These are phyloP conservation scores for Aspergillus haitiensis DNA, from an alignment of 495 filamentous ascomycete species.

Conservation along the genomic window DNA sequence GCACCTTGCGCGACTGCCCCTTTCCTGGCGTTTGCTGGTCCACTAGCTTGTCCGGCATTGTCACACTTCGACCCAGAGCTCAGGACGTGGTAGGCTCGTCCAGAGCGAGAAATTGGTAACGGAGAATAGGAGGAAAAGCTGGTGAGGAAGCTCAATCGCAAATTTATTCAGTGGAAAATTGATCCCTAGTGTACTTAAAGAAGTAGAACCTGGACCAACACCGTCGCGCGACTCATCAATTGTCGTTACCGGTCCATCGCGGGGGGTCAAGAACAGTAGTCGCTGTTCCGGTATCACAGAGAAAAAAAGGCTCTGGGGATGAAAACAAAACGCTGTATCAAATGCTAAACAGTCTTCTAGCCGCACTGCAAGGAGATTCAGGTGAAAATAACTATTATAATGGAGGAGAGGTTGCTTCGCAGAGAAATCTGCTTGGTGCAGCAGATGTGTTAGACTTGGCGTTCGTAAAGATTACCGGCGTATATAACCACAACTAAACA, in stretches of 20 bases:
- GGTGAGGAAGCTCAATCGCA: conserved; percentile 30
- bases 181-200: conserved; percentile 29
- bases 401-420: conserved; percentile 5
- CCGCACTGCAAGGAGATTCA: conserved; percentile 1
- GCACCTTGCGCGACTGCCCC: conserved; percentile 36
- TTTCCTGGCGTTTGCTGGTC: conserved; percentile 38
- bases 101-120: conserved; percentile 23
- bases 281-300: conserved; percentile 24
- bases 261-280: conserved; percentile 30
- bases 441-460: conserved; percentile 22
- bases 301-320: conserved; percentile 4
- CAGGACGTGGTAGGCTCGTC: conserved; percentile 21
- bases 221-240: conserved; percentile 44
- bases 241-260: conserved; percentile 48
- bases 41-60: conserved; percentile 41
- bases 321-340: conserved; percentile 1
- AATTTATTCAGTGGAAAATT: conserved; percentile 39
- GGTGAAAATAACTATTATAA: neutral
- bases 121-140: conserved; percentile 25
- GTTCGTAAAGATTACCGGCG: conserved; percentile 24
- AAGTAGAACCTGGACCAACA: conserved; percentile 40
- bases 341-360: neutral
- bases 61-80: conserved; percentile 24
- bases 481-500: conserved; percentile 19
- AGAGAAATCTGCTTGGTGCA: conserved; percentile 28